Evolutionary conservation across 164 flowering plant species (phyloP), one percentile per base, ranked within the genome.

Genomic region (Dillenia suffruticosa): DNA sequence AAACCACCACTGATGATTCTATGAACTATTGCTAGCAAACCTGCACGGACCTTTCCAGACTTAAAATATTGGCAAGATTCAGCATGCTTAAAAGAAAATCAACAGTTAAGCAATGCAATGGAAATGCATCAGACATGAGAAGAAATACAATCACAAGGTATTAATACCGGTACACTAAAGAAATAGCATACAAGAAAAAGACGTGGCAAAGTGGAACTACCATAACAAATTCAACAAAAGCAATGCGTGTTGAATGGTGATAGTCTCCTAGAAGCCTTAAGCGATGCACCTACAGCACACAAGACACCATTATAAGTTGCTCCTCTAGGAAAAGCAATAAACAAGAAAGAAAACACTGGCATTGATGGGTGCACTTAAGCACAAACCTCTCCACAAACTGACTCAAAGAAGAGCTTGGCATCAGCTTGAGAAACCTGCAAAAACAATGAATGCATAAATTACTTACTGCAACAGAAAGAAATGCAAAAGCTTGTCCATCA

Each of bases 201-300:
- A 11, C 14, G 9, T 14, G n/a, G n/a, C 50, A 48, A 10, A 10
- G 7, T 12, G n/a, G 50, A 68, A 59, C 51, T 75, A 88, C 96
- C 90, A 79, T 69, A 44, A 81, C 78, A 70, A 89, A 89, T 79
- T 89, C 96, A 43, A 89, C 92, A 80, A 89, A 87, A 62, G 90
- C 90, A 77, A 87, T 87, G 43, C 96, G 87, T 45, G 96, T 89
- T 14, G 85, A 80, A 67, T 87, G 96, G 53, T 77, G 86, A 69
- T 83, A 81, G 74, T 89, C 96, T 54, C 92, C 92, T 0, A 89
- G 84, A 56, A 89, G 74, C 82, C 91, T 83, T 75, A 89, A 67
- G 62, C 88, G 87, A 50, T 82, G 70, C 68, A 88, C 95, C 95
- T 88, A 61, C 63, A 74, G 40, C 57, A 62, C 8, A 50, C 15